phyloP scores from a whole-genome alignment of 2,329 filamentous ascomycete species.

The Arthrinium phaeospermum region DNA sequence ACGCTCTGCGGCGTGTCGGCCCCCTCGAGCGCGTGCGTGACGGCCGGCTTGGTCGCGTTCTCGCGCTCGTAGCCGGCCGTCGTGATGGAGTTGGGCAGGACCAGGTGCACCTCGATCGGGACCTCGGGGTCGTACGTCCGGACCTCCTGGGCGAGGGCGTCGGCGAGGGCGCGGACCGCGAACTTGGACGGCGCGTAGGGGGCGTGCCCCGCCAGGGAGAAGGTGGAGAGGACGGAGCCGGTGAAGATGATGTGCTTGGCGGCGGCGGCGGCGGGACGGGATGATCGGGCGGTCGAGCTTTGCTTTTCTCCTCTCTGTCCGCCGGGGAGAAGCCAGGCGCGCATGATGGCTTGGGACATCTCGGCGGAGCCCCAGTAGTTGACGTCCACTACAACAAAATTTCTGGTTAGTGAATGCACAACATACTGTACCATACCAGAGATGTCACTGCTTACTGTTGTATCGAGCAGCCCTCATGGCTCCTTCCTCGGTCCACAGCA shows the following conservation, averaged over 20 bases:
- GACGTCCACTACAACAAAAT: slow-evolving; percentile 64
- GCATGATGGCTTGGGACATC: slow-evolving; percentile 78
- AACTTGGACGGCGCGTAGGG: slow-evolving; percentile 84
- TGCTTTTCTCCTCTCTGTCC: slow-evolving; percentile 34
- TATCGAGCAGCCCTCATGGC: slow-evolving; percentile 66
- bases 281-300: slow-evolving; percentile 24
- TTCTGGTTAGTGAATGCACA: not conserved
- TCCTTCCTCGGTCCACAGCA: slow-evolving; percentile 73
- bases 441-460: slow-evolving; percentile 55
- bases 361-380: slow-evolving; percentile 87
- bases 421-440: not conserved
- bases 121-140: slow-evolving; percentile 83
- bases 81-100: slow-evolving; percentile 82
- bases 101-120: slow-evolving; percentile 73
- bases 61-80: slow-evolving; percentile 76
- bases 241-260: slow-evolving; percentile 83
- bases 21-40: slow-evolving; percentile 79
- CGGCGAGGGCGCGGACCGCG: slow-evolving; percentile 79
- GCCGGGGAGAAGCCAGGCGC: slow-evolving; percentile 68
- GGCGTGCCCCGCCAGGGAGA: slow-evolving; percentile 77
- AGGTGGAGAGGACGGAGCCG: slow-evolving; percentile 73
- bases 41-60: slow-evolving; percentile 74
- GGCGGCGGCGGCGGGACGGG: slow-evolving; percentile 55
- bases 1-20: slow-evolving; percentile 77
- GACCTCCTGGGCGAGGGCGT: slow-evolving; percentile 80